Evolutionary conservation across 768 basidiomycete genomes (phyloP).

Genomic region (Suillus sp.): DNA sequence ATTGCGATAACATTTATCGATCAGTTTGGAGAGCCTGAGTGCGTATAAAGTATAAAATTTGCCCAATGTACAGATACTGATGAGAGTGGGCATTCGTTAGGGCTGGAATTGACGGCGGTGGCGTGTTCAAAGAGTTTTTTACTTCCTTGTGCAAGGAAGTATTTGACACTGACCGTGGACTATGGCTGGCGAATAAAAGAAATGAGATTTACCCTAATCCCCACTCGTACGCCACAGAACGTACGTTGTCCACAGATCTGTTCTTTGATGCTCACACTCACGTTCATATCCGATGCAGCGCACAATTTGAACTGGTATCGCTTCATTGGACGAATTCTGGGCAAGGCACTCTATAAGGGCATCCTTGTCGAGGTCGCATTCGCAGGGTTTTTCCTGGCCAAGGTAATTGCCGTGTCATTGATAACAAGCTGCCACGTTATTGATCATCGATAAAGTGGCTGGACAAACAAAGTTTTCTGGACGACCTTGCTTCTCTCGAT

Average conservation of each 20-base stretch:
- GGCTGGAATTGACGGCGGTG: constrained; percentile 94
- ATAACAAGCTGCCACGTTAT: not conserved
- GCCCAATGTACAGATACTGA: constrained; percentile 10
- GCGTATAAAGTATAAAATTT: constrained; percentile 32
- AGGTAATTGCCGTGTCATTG: constrained; percentile 44
- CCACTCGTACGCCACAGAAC: constrained; percentile 85
- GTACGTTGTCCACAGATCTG: constrained; percentile 49
- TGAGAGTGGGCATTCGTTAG: constrained; percentile 34
- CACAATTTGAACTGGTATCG: constrained; percentile 91
- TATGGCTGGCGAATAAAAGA: constrained; percentile 90
- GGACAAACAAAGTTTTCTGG: constrained; percentile 87
- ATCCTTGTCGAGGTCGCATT: constrained; percentile 95
- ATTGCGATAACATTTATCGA: constrained; percentile 93
- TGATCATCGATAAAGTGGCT: constrained; percentile 64
- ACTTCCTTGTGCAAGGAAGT: constrained; percentile 92
- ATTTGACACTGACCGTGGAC: constrained; percentile 90
- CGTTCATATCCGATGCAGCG: constrained; percentile 41
- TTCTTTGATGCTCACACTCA: constrained; percentile 4
- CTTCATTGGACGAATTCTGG: constrained; percentile 91
- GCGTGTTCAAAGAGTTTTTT: constrained; percentile 97
- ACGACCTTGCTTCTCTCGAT: constrained; percentile 91
- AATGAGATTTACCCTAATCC: constrained; percentile 97
- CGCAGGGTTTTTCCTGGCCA: constrained; percentile 92
- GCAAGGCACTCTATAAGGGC: constrained; percentile 96
- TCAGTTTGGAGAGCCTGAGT: constrained; percentile 86